Evolutionary conservation across 306 rosid species (phyloP).

Genomic region (Lathyrus aphaca): DNA sequence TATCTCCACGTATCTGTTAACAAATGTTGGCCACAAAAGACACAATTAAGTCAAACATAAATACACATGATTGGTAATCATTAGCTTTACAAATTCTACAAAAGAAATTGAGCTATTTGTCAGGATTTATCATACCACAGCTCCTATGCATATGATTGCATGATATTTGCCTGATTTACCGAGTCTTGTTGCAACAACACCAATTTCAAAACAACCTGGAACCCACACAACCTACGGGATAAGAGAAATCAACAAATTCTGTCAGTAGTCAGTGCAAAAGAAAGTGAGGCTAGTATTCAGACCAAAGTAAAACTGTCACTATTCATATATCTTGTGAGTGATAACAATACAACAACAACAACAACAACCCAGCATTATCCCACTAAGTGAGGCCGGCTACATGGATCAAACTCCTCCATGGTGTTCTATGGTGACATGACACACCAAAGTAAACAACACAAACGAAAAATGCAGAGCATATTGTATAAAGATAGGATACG

Average conservation of each 20-base stretch:
- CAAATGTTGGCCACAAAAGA: slow-evolving; percentile 30
- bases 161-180: slow-evolving; percentile 77
- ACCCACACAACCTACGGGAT: slow-evolving; percentile 86
- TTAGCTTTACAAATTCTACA: slow-evolving; percentile 5
- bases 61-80: slow-evolving; percentile 10
- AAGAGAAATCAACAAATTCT: slow-evolving; percentile 36
- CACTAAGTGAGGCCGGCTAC: no score
- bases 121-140: slow-evolving; percentile 69
- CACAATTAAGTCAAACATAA: slow-evolving; percentile 23
- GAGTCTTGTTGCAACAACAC: slow-evolving; percentile 71
- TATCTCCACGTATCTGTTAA: slow-evolving; percentile 84
- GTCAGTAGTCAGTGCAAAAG: slow-evolving; percentile 31
- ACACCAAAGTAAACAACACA: no score
- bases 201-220: slow-evolving; percentile 95
- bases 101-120: slow-evolving; percentile 9
- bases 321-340: not conserved
- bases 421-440: no score
- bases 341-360: slow-evolving; percentile 1
- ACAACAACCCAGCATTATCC: no score
- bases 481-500: slow-evolving; percentile 5
- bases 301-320: slow-evolving; percentile 22
- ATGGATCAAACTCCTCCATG: no score
- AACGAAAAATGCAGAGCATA: no score
- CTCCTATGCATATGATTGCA: slow-evolving; percentile 89
- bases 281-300: slow-evolving; percentile 24